Evolutionary conservation across 2,329 filamentous ascomycete genomes (phyloP), one percentile per base, ranked within the genome.

Genomic region (Pseudocercospora crystallina): DNA sequence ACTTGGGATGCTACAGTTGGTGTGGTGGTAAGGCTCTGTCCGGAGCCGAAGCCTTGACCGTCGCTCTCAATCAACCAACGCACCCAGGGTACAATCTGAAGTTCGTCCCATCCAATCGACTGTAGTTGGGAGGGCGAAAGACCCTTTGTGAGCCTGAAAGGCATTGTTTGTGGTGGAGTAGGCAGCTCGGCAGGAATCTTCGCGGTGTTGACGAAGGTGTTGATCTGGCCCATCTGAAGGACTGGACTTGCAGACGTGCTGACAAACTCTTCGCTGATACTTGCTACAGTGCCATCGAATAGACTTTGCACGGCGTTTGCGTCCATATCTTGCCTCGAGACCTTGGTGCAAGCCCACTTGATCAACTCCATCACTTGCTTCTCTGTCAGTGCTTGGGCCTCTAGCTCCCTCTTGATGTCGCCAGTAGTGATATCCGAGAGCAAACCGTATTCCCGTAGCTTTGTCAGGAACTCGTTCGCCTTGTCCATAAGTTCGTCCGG

Each of bases 51-150:
- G 20, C 80, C 80, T 48, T 80, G 79, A 5, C 81, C 78, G 8
- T 81, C 76, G 11, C 83, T 84, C 49, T 85, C 81, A n/a, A 95
- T 73, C 32, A 99, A 76, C 71, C 87, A 96, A 15, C 83, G 77
- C 17, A 96, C 71, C 94, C 95, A 99, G 17, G 87, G 84, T 2
- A 91, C 82, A 59, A 96, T 81, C 32, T 92, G 89, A 5, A 99
- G 73, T 53, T 92, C 84, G 49, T 85, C 80, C 91, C 94, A 99
- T 1, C 90, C 89, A 8, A 99, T 79, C 12, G 87, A 84, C 57
- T 89, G 83, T 32, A 99, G 71, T 61, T 95, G 85, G 12, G 76
- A 73, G 17, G 79, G 75, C 5, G 76, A 77, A n/a, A 90, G 80
- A 17, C 77, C 76, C 61, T 83, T 87, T 0, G 90, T 95, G 58